These are phyloP conservation scores for Sporothrix pseudoabietina DNA, from an alignment of 2,329 filamentous ascomycete species.

Conservation along the genomic window DNA sequence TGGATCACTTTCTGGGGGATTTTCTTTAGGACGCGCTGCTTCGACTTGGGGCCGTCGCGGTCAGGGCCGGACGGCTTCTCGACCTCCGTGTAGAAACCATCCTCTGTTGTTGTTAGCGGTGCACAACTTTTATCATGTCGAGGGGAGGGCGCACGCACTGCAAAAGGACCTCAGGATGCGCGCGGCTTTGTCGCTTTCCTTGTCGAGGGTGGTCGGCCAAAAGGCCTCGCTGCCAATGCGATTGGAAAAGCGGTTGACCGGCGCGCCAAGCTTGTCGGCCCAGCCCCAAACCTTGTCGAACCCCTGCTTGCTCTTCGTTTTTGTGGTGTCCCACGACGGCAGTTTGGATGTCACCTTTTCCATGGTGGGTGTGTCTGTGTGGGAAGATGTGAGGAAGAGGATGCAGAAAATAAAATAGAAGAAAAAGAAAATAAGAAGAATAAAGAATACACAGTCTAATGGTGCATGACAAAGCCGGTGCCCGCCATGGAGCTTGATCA, in stretches of 20 bases:
- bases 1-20: conserved; percentile 63
- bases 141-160: conserved; percentile 43
- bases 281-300: conserved; percentile 73
- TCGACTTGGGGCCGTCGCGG: conserved; percentile 31
- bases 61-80: conserved; percentile 37
- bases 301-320: conserved; percentile 61
- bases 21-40: conserved; percentile 53
- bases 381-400: not conserved
- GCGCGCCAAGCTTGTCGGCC: conserved; percentile 60
- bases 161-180: conserved; percentile 74
- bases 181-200: conserved; percentile 75
- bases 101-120: conserved; percentile 44
- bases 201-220: conserved; percentile 73
- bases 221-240: conserved; percentile 69
- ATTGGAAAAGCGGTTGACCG: conserved; percentile 35
- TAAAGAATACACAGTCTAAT: not conserved
- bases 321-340: conserved; percentile 57
- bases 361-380: conserved; percentile 38
- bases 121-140: not conserved
- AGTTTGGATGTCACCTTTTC: conserved; percentile 42
- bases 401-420: not conserved
- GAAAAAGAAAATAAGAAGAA: not conserved
- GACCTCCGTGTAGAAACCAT: conserved; percentile 52
- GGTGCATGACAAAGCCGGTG: not conserved
- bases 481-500: conserved; percentile 15